Conservation (phyloP, 2,329 filamentous ascomycete genomes). For the Diaporthe sp. region DNA sequence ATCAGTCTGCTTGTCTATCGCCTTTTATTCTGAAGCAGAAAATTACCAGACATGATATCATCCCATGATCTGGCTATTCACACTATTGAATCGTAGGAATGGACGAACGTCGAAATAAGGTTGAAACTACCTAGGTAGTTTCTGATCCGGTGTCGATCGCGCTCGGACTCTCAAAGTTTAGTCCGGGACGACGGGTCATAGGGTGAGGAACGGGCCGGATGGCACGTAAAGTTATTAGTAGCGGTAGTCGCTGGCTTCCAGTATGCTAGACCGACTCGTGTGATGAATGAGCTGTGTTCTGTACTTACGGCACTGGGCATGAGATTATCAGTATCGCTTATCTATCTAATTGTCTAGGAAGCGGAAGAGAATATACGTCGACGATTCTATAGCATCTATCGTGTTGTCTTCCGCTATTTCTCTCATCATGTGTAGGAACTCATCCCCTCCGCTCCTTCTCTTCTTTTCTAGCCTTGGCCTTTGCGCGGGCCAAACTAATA, state of each 20-base stretch:
- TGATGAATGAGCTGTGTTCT: neutral
- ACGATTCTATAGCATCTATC: neutral
- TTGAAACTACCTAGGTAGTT: neutral
- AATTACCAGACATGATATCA: neutral
- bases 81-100: neutral
- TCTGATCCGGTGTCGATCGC: neutral
- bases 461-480: slow-evolving; percentile 21
- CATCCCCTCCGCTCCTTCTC: neutral
- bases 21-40: neutral
- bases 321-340: neutral
- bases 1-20: neutral
- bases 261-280: too few species aligned
- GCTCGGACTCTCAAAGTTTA: neutral
- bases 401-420: neutral
- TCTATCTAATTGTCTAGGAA: neutral
- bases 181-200: neutral
- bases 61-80: neutral
- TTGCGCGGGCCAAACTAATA: slow-evolving; percentile 1
- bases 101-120: neutral
- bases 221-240: neutral
- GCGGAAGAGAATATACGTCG: neutral
- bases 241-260: neutral
- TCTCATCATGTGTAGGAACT: too few species aligned
- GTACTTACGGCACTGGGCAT: neutral
- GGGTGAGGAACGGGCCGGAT: neutral